Percentiles rank a stretch among this genome's conserved stretches.
phyloP scores from a whole-genome alignment of 2,329 filamentous ascomycete species.

The Didymella segeticola region DNA sequence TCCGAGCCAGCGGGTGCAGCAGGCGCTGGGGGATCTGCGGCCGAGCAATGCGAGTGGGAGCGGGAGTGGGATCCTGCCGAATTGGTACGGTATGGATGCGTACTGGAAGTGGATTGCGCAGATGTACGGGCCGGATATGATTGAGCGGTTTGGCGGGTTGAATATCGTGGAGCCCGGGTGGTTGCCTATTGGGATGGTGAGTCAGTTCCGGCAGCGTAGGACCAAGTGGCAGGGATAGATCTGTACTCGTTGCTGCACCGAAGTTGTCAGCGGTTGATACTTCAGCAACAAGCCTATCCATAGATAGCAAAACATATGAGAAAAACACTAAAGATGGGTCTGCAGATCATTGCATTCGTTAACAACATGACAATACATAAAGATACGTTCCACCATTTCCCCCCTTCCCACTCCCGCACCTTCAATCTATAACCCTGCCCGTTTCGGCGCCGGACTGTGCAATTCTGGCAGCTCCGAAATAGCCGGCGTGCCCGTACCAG shows the following conservation, averaged over 20 bases:
- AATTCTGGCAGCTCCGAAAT: slow-evolving; percentile 4
- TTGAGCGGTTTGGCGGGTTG: slow-evolving; percentile 42
- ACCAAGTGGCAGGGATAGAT: slow-evolving; percentile 43
- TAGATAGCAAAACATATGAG: too few relatives aligned
- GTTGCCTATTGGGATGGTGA: slow-evolving; percentile 48
- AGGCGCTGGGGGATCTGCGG: slow-evolving; percentile 30
- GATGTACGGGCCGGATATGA: slow-evolving; percentile 47
- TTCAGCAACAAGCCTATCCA: too few relatives aligned
- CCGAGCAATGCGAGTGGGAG: slow-evolving; percentile 34
- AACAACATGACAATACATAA: too few relatives aligned
- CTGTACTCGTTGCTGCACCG: too few relatives aligned
- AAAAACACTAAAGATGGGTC: too few relatives aligned
- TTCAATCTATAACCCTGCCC: not conserved
- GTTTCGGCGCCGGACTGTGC: slow-evolving; percentile 5
- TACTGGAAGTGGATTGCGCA: slow-evolving; percentile 49
- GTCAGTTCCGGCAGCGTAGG: slow-evolving; percentile 41
- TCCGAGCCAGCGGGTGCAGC: slow-evolving; percentile 24
- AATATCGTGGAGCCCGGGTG: slow-evolving; percentile 43
- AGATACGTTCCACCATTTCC: too few relatives aligned
- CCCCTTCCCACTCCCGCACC: too few relatives aligned
- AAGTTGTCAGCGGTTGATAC: too few relatives aligned
- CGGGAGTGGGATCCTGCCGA: slow-evolving; percentile 29
- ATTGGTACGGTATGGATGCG: slow-evolving; percentile 39
- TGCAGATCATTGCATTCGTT: too few relatives aligned
- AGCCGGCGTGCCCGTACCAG: not conserved